phyloP scores from a whole-genome alignment of 2,329 filamentous ascomycete species.

The Talaromyces sp. region DNA sequence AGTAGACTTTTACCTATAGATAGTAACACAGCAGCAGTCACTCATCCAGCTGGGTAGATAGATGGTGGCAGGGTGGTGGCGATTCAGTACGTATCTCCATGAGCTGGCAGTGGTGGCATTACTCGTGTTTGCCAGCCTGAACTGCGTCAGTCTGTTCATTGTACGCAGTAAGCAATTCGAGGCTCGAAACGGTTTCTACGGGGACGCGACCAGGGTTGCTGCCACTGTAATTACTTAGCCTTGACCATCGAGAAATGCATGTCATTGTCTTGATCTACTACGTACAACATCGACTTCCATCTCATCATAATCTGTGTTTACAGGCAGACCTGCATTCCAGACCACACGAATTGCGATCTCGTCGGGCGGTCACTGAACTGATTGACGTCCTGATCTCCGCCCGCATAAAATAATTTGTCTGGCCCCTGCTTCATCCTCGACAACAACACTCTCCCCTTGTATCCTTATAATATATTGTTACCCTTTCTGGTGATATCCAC shows the following conservation, averaged over 20 bases:
- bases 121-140: not conserved
- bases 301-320: not conserved
- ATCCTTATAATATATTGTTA: not conserved
- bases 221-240: slow-evolving; percentile 7
- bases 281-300: not conserved
- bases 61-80: not conserved
- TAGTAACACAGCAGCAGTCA: not conserved
- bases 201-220: slow-evolving; percentile 6
- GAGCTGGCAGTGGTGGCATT: not conserved
- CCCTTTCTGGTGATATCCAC: not conserved
- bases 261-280: not conserved
- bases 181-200: slow-evolving; percentile 5
- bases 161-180: not conserved
- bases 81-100: not conserved
- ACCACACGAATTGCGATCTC: not conserved
- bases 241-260: not conserved
- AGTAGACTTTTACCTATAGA: not conserved
- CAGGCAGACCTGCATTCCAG: too few species aligned
- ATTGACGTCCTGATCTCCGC: not conserved
- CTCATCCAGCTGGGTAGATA: not conserved
- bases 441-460: not conserved
- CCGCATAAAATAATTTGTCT: slow-evolving; percentile 14
- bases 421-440: slow-evolving; percentile 14
- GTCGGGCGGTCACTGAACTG: not conserved
- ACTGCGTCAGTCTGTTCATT: not conserved